A percentile compares a stretch with the other conserved stretches of the same genome.
Evolutionary conservation across 2,329 filamentous ascomycete species (phyloP).

Genomic region (Microsporum audouinii): DNA sequence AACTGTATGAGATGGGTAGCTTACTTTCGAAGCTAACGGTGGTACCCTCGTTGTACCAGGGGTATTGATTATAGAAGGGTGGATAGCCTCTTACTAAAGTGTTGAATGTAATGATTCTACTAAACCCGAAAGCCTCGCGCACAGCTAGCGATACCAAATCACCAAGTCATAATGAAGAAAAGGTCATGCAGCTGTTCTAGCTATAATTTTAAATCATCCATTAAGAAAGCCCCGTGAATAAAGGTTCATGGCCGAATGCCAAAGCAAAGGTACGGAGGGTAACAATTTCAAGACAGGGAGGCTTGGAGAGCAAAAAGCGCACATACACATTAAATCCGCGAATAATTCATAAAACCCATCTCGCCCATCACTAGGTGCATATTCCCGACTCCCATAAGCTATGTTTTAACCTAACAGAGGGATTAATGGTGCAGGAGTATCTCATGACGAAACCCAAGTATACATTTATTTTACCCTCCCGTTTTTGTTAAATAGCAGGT

Average conservation of each 20-base stretch:
- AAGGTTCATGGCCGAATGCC: neutral
- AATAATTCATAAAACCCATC: neutral
- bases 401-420: neutral
- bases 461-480: neutral
- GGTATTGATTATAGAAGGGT: too few species aligned
- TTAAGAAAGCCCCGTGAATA: neutral
- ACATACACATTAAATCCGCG: neutral
- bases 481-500: neutral
- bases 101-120: too few species aligned
- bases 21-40: too few species aligned
- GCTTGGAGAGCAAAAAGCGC: neutral
- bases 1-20: too few species aligned
- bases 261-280: too few species aligned
- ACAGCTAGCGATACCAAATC: too few species aligned
- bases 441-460: neutral
- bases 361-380: neutral
- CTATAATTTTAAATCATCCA: neutral
- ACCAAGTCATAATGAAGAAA: neutral
- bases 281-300: neutral
- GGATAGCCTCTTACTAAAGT: too few species aligned
- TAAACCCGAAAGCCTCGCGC: too few species aligned
- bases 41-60: too few species aligned
- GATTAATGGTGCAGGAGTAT: neutral
- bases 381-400: neutral
- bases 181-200: neutral